phyloP scores from a whole-genome alignment of 2,329 filamentous ascomycete genomes.

The Botryotinia narcissicola region DNA sequence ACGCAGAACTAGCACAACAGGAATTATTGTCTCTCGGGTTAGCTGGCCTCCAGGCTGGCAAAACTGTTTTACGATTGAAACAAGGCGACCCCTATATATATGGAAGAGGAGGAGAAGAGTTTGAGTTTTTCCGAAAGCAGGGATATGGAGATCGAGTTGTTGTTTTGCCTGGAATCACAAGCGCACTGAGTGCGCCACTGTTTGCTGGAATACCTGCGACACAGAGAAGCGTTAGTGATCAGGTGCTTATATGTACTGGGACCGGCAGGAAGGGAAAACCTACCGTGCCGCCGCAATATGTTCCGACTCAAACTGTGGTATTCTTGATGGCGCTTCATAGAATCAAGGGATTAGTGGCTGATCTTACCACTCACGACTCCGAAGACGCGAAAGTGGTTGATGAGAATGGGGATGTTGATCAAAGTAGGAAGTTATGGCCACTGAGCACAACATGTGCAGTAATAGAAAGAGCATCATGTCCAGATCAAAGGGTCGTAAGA shows the following conservation, averaged over 20 bases:
- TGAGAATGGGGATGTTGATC: slow-evolving; percentile 36
- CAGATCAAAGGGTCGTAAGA: slow-evolving; percentile 88
- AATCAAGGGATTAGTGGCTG: slow-evolving; percentile 68
- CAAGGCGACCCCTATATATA: slow-evolving; percentile 98
- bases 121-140: slow-evolving; percentile 72
- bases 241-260: slow-evolving; percentile 93
- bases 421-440: slow-evolving; percentile 61
- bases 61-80: slow-evolving; percentile 84
- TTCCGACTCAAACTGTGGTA: slow-evolving; percentile 76
- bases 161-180: slow-evolving; percentile 89
- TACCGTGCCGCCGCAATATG: slow-evolving; percentile 77
- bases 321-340: slow-evolving; percentile 95
- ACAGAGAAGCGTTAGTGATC: slow-evolving; percentile 85
- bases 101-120: slow-evolving; percentile 90
- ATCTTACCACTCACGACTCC: slow-evolving; percentile 54
- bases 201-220: slow-evolving; percentile 87
- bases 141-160: slow-evolving; percentile 62
- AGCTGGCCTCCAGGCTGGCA: slow-evolving; percentile 64
- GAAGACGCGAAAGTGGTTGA: slow-evolving; percentile 39
- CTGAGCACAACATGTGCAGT: slow-evolving; percentile 82
- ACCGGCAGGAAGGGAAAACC: slow-evolving; percentile 87
- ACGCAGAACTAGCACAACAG: slow-evolving; percentile 88
- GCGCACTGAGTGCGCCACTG: slow-evolving; percentile 79
- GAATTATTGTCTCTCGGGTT: slow-evolving; percentile 81
- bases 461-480: slow-evolving; percentile 88